These are phyloP conservation scores for Nematocida ironsii DNA, from an alignment of 371 early-diverging fungal genomes.

Conservation along the genomic window DNA sequence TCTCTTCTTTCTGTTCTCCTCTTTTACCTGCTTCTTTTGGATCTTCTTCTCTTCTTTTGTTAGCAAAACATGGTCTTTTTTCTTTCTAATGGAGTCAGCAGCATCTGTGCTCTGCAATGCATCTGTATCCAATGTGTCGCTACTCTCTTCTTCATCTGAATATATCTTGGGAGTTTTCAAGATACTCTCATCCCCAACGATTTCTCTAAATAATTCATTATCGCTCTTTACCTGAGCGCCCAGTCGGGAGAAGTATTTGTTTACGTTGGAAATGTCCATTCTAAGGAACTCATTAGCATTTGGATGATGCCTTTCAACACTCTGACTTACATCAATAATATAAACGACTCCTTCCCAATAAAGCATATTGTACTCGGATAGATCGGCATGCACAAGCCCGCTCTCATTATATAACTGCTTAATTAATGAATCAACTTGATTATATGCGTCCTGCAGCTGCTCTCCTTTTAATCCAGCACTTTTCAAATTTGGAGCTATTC, in stretches of 20 bases:
- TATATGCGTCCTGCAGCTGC: conserved; percentile 75
- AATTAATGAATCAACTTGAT: conserved; percentile 80
- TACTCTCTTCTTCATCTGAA: not conserved
- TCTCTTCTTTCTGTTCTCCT: conserved; percentile 46
- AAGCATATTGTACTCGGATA: conserved; percentile 96
- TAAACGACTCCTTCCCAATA: conserved; percentile 56
- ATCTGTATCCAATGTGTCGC: not conserved
- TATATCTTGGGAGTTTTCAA: not conserved
- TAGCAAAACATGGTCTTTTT: not conserved
- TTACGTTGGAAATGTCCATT: conserved; percentile 89
- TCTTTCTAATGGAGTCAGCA: not conserved
- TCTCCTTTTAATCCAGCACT: conserved; percentile 77
- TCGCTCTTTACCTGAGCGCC: conserved; percentile 46
- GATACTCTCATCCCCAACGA: conserved; percentile 60
- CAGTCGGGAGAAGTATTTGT: conserved; percentile 78
- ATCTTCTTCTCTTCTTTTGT: not conserved
- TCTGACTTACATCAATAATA: conserved; percentile 97
- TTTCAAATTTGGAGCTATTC: conserved; percentile 79
- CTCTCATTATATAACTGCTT: conserved; percentile 88
- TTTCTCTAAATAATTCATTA: conserved; percentile 63
- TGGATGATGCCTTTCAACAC: conserved; percentile 97
- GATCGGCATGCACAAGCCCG: conserved; percentile 92
- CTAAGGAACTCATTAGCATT: conserved; percentile 90
- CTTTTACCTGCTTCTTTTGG: conserved; percentile 38
- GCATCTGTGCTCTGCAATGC: not conserved